Percentiles rank a stretch among this genome's conserved stretches.
These are phyloP conservation scores for Epichloe amarillans DNA, from an alignment of 2,329 filamentous ascomycete species.

Conservation along the genomic window DNA sequence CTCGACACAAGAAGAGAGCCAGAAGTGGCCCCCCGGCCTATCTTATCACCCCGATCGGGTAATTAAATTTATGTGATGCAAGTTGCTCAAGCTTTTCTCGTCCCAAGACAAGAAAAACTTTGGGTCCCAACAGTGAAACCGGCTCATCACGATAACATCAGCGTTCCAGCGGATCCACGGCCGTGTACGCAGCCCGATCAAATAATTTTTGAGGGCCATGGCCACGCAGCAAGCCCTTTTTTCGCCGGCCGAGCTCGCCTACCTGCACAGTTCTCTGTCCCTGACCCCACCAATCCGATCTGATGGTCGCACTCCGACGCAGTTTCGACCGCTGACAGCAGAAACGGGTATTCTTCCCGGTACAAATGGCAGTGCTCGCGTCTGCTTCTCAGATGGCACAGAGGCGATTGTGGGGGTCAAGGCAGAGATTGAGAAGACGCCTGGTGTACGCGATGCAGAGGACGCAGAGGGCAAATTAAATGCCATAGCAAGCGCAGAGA, in stretches of 20 bases:
- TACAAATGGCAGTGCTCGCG: constrained; percentile 82
- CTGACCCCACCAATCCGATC: constrained; percentile 76
- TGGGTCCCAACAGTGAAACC: neutral
- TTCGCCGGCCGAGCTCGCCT: constrained; percentile 91
- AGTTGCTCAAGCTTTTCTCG: neutral
- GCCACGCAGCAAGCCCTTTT: constrained; percentile 66
- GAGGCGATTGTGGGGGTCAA: constrained; percentile 95
- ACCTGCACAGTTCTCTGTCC: constrained; percentile 77
- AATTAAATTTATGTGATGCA: neutral
- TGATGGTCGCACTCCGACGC: constrained; percentile 66
- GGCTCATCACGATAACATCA: neutral
- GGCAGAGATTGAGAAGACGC: constrained; percentile 75
- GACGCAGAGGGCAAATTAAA: constrained; percentile 9
- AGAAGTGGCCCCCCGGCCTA: neutral
- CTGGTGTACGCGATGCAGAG: constrained; percentile 14
- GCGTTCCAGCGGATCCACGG: neutral
- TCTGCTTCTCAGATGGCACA: constrained; percentile 89
- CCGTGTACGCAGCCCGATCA: neutral
- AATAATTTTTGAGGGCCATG: constrained; percentile 27
- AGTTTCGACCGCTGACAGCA: constrained; percentile 83
- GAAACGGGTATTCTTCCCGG: constrained; percentile 83
- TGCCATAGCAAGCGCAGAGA: constrained; percentile 23
- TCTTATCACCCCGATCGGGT: neutral
- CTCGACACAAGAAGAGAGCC: no score
- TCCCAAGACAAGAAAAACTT: constrained; percentile 3